Evolutionary conservation across 352 stramenopile species (phyloP).

Genomic region (Pythium rishiriense): DNA sequence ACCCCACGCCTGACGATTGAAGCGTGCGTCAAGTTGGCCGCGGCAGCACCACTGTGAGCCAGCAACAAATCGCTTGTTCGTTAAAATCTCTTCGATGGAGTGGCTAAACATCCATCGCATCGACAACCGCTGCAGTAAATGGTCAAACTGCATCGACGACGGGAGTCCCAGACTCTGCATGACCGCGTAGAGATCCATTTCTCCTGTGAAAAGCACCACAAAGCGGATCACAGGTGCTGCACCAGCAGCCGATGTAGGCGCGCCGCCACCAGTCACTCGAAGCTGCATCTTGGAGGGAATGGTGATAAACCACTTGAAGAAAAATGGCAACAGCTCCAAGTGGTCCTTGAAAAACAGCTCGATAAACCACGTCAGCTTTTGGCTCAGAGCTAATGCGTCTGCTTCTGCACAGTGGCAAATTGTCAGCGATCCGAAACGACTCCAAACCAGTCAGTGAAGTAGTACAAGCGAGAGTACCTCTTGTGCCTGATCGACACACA

Average conservation of each 20-base stretch:
- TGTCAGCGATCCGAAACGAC: neutral
- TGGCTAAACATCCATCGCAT: slow-evolving; percentile 48
- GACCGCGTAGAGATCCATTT: slow-evolving; percentile 63
- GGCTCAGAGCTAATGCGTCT: slow-evolving; percentile 42
- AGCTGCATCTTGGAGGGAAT: slow-evolving; percentile 54
- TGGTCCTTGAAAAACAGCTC: slow-evolving; percentile 57
- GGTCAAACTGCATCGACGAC: slow-evolving; percentile 62
- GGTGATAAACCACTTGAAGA: slow-evolving; percentile 68
- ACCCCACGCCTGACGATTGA: slow-evolving; percentile 55
- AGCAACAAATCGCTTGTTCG: slow-evolving; percentile 53
- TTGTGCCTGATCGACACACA: slow-evolving; percentile 44
- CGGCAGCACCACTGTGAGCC: slow-evolving; percentile 55
- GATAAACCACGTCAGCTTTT: slow-evolving; percentile 56
- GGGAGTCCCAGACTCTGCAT: slow-evolving; percentile 52
- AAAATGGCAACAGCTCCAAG: slow-evolving; percentile 54
- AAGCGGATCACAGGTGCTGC: slow-evolving; percentile 48
- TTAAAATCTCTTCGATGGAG: slow-evolving; percentile 60
- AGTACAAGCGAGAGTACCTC: slow-evolving; percentile 51
- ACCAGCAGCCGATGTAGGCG: slow-evolving; percentile 3
- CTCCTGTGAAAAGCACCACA: slow-evolving; percentile 62
- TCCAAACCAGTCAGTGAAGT: no score
- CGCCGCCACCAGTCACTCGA: slow-evolving; percentile 30
- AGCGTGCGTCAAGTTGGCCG: slow-evolving; percentile 47
- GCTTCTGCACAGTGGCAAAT: slow-evolving; percentile 32
- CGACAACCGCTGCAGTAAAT: slow-evolving; percentile 50